These are phyloP conservation scores for Noccaea caerulescens DNA, from an alignment of 345 rosid species.

Conservation along the genomic window DNA sequence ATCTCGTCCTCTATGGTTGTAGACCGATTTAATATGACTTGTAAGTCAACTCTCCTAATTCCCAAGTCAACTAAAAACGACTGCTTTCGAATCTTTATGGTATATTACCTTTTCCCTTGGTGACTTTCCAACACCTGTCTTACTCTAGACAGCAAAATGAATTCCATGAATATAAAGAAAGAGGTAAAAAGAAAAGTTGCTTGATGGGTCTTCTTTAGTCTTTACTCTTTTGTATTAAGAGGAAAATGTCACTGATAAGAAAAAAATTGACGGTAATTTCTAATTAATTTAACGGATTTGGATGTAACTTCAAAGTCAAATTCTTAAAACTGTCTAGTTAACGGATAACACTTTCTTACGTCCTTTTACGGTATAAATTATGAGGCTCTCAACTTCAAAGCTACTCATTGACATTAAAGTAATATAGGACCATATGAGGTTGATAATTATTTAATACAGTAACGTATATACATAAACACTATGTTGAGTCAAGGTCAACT, in stretches of 20 bases:
- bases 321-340: not conserved
- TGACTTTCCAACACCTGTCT: conserved; percentile 35
- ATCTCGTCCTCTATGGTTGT: conserved; percentile 22
- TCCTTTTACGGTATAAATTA: conserved; percentile 8
- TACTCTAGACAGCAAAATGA: conserved; percentile 29
- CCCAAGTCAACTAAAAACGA: not conserved
- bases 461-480: not conserved
- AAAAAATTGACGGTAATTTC: not conserved
- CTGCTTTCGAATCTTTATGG: conserved; percentile 35
- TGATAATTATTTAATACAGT: not conserved
- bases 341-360: conserved; percentile 6
- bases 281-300: not conserved
- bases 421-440: conserved; percentile 8
- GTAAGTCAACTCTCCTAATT: conserved; percentile 1
- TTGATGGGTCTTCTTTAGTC: not conserved
- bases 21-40: conserved; percentile 24
- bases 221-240: not conserved
- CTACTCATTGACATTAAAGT: conserved; percentile 12
- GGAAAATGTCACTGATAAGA: conserved; percentile 5
- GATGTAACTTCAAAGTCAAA: conserved; percentile 26
- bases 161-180: not conserved
- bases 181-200: not conserved
- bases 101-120: conserved; percentile 10
- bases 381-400: conserved; percentile 2
- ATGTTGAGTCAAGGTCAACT: conserved; percentile 7